Base-by-base conservation (phyloP, 768 basidiomycete species). In the Psilocybe subaeruginosa region DNA sequence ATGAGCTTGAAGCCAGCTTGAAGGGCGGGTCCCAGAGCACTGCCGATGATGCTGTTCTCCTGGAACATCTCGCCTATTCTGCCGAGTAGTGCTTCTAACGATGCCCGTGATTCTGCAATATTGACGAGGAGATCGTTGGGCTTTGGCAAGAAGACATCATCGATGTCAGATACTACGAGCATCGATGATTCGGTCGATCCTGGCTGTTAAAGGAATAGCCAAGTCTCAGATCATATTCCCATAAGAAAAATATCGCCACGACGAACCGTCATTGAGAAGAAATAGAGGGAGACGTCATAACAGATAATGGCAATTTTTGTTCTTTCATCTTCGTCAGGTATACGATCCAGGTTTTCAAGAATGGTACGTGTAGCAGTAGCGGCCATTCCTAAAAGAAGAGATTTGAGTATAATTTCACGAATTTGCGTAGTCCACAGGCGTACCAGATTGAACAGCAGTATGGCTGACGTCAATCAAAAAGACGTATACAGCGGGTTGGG, bases 381-480 rank as follows among this genome's bases (percentile, higher is more conserved):
- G 51, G 99, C 93, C 97, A 99, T 99, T 48, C 96, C 95, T 91
- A 61, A 43, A 19, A 56, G 29, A 54, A 39, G 23, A 53, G 3
- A 14, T 30, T 33, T 31, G 5, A 49, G 33, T 14, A 35, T 30
- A 23, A 2, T 4, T 2, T 31, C n/a, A 39, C 29, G 3, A 35
- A 56, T 45, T 6, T 8, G 17, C 30, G 2, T 27, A 55, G 12
- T 1, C n/a, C 0, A n/a, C 48, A 56, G 11, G 67, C 82, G 61
- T 64, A 91, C 92, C 92, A 47, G 93, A 93, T 76, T 95, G 91
- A 47, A 99, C 85, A 31, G 97, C 96, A 41, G 88, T 74, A 70
- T 97, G 93, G 70, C 93, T 94, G 66, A 99, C 95, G 70, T 99
- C 97, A 76, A 99, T 92, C 72, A 99, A 85, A 82, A 99, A 97